These are phyloP conservation scores for Citrus maxima DNA, from an alignment of 345 rosid genomes.

Conservation along the genomic window DNA sequence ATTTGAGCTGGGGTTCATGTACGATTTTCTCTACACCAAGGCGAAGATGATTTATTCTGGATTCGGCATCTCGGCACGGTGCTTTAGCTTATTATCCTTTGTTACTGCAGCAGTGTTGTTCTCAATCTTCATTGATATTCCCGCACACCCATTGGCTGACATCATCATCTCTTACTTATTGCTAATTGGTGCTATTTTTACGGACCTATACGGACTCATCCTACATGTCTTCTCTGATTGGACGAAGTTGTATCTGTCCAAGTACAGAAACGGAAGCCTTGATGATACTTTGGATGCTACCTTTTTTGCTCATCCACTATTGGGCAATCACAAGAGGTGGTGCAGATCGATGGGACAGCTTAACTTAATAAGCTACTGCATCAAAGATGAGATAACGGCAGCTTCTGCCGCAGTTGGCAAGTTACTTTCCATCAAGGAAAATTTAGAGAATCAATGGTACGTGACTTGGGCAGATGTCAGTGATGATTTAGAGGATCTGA, in stretches of 20 bases:
- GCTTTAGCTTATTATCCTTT: neutral
- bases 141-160: slow-evolving; percentile 4
- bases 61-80: slow-evolving; percentile 18
- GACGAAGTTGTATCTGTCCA: too few species aligned
- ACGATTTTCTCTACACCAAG: slow-evolving; percentile 40
- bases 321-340: neutral
- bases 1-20: slow-evolving; percentile 43
- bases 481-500: neutral
- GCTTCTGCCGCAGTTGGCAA: neutral
- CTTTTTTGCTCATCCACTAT: too few species aligned
- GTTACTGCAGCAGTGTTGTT: slow-evolving; percentile 9
- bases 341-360: neutral
- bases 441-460: neutral
- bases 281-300: too few species aligned
- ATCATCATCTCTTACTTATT: slow-evolving; percentile 35
- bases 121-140: slow-evolving; percentile 7
- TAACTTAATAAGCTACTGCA: neutral
- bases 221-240: slow-evolving; percentile 5
- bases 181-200: slow-evolving; percentile 27
- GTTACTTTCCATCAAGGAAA: neutral
- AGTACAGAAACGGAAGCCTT: too few species aligned
- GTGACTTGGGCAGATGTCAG: neutral
- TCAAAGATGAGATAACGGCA: neutral
- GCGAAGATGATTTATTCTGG: slow-evolving; percentile 11
- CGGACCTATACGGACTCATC: slow-evolving; percentile 20